A percentile compares a stretch with the other conserved stretches of the same genome.
Conservation (phyloP, 2,329 filamentous ascomycete genomes). For the Penicillium sp. region DNA sequence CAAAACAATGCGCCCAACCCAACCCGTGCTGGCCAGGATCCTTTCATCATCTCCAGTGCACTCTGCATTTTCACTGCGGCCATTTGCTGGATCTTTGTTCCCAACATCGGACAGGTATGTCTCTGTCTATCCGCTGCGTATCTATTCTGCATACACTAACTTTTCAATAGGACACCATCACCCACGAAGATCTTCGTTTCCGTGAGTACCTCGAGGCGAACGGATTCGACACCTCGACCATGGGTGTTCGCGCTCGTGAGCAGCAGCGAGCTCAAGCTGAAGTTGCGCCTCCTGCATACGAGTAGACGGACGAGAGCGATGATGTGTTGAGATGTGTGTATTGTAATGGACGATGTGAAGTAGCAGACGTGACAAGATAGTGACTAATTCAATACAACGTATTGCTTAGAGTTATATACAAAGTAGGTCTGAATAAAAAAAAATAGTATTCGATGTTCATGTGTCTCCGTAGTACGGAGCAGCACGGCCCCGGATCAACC, state of each 20-base stretch:
- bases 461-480: too few species aligned
- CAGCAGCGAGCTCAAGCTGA: too few species aligned
- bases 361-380: too few species aligned
- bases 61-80: slow-evolving; percentile 72
- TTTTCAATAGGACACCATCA: slow-evolving; percentile 68
- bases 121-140: background rate
- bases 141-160: background rate
- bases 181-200: slow-evolving; percentile 71
- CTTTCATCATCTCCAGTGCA: slow-evolving; percentile 79
- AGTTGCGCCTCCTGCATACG: background rate
- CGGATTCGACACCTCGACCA: slow-evolving; percentile 67
- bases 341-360: too few species aligned
- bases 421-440: too few species aligned
- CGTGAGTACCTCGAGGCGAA: slow-evolving; percentile 66
- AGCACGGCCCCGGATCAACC: background rate
- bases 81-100: slow-evolving; percentile 64
- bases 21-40: slow-evolving; percentile 69
- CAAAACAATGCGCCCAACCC: slow-evolving; percentile 52
- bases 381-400: too few species aligned
- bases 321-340: too few species aligned
- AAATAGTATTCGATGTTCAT: too few species aligned
- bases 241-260: slow-evolving; percentile 40
- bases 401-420: too few species aligned
- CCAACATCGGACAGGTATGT: slow-evolving; percentile 61
- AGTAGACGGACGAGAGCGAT: background rate